A percentile compares a stretch with the other conserved stretches of the same genome.
Evolutionary conservation across 495 filamentous ascomycete genomes (phyloP).

Genomic region (Friedmanniomyces simplex): DNA sequence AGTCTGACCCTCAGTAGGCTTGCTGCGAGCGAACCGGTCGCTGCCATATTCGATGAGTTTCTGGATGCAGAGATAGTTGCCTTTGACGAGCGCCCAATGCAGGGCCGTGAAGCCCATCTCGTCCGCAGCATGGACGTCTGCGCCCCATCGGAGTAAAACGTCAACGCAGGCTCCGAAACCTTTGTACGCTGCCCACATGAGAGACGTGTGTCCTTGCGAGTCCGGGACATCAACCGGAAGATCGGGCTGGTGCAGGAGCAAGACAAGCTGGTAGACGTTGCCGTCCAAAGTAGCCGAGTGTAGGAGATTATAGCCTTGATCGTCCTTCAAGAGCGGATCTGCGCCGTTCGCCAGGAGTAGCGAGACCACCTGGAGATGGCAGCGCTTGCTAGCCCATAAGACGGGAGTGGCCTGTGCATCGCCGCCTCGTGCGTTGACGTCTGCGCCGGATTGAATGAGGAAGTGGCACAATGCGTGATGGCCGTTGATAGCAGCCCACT

Average conservation of each 20-base stretch:
- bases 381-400: constrained; percentile 93
- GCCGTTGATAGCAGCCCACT: constrained; percentile 99
- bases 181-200: constrained; percentile 99
- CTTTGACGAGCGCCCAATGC: constrained; percentile 95
- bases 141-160: constrained; percentile 87
- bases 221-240: constrained; percentile 87
- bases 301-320: constrained; percentile 92
- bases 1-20: constrained; percentile 20
- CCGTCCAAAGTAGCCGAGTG: constrained; percentile 96
- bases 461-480: constrained; percentile 94
- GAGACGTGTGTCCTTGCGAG: constrained; percentile 73
- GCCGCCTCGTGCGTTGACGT: constrained; percentile 89
- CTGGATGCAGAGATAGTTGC: constrained; percentile 70
- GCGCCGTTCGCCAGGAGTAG: constrained; percentile 78
- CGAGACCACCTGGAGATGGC: constrained; percentile 76
- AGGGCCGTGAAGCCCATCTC: constrained; percentile 86
- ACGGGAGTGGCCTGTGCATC: constrained; percentile 87
- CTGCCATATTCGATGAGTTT: constrained; percentile 91
- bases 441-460: constrained; percentile 76
- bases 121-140: constrained; percentile 80
- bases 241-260: constrained; percentile 73
- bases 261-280: constrained; percentile 81
- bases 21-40: constrained; percentile 78
- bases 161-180: constrained; percentile 86
- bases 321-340: constrained; percentile 77